Base-by-base conservation (phyloP, 352 stramenopile species). In the Globisporangium polare region DNA sequence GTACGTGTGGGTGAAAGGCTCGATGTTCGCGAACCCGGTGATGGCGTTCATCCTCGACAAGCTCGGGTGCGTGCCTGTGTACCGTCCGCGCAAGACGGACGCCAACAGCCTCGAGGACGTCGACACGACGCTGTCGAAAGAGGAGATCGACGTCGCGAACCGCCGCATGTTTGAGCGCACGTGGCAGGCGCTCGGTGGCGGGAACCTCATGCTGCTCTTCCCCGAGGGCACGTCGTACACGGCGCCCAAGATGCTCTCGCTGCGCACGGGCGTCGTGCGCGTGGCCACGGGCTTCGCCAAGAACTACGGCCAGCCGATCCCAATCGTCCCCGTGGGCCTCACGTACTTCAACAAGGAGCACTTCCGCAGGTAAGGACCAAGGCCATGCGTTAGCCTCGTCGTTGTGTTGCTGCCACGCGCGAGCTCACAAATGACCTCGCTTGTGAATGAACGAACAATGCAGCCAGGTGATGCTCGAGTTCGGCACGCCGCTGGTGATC, bases 291-390 rank as follows among this genome's bases (percentile, higher is more conserved):
- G 83, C 45, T 92, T 92, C 39, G 80, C 64, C 13, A 84, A 86
- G 65, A 65, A 83, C 20, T 86, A 89, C 66, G 73, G 89, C 60
- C 78, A 82, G 35, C 67, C 79, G 17, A 87, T 92, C 42, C 77
- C 80, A 35, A 84, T 92, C 59, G 66, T 92, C 26, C 83, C 83
- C 0, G 60, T 92, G 1, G 83, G 83, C 2, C 69, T 92, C 45
- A 92, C 80, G 55, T 92, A 92, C 67, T 92, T 92, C 68, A 92
- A 89, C 65, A 92, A 92, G 66, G 77, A 89, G 46, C 82, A 80
- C 53, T 92, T 92, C 60, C 75, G 83, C 43, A 83, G 68, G 64
- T 74, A 63, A 3, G 29, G 29, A 3, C 29, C 29, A 33, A 8
- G 29, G 4, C 29, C 29, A 33, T 33, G 29, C n/a, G n/a, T n/a